A percentile compares a stretch with the other conserved stretches of the same genome.
These are phyloP conservation scores for Tagetes patula DNA, from an alignment of 129 eudicot species.

Conservation along the genomic window DNA sequence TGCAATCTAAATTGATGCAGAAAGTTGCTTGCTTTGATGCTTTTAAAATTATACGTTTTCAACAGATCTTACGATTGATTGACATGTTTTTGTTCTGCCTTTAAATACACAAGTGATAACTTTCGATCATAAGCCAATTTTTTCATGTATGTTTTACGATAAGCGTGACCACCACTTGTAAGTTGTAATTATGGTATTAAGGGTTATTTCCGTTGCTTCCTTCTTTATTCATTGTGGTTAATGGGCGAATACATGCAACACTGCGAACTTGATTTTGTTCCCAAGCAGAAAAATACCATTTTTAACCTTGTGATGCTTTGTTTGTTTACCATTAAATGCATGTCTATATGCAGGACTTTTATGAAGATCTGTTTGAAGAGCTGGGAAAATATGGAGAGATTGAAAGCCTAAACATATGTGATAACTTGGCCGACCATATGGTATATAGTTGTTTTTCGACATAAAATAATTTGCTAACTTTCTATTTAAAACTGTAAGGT, in stretches of 20 bases:
- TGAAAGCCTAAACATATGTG: conserved; percentile 93
- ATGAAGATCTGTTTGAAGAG: conserved; percentile 91
- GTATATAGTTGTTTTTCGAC: conserved; percentile 31
- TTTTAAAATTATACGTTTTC: too few species aligned
- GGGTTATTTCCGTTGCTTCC: neutral
- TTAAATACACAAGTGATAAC: neutral
- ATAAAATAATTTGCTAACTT: neutral
- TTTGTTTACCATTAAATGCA: neutral
- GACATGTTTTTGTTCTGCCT: neutral
- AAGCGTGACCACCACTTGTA: neutral
- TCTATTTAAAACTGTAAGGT: neutral
- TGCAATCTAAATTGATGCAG: too few species aligned
- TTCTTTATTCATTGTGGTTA: neutral
- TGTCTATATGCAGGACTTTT: conserved; percentile 65
- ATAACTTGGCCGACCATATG: conserved; percentile 98
- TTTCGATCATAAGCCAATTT: neutral
- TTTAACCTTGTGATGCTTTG: neutral
- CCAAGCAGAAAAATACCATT: neutral
- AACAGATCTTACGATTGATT: too few species aligned
- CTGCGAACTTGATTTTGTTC: neutral
- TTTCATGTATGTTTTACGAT: neutral
- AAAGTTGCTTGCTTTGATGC: too few species aligned
- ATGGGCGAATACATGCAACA: neutral
- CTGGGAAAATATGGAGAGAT: conserved; percentile 94
- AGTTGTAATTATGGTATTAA: neutral